These are phyloP conservation scores for Kregervanrija fluxuum DNA, from an alignment of 805 yeast species.

Conservation along the genomic window DNA sequence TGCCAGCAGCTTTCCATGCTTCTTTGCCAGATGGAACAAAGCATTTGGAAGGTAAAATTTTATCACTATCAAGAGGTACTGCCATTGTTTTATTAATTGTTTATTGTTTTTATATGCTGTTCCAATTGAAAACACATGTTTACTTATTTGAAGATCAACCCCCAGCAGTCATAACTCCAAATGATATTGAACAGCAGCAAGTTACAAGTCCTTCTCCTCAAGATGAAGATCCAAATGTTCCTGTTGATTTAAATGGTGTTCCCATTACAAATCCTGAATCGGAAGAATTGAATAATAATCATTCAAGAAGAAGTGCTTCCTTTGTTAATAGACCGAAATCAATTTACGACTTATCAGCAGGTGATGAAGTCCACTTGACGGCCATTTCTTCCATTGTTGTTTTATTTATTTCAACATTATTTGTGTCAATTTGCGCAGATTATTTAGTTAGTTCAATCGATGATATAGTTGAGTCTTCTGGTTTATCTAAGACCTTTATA, in stretches of 20 bases:
- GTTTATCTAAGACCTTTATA: slow-evolving; percentile 88
- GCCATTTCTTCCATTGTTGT: slow-evolving; percentile 46
- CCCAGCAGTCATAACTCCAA: too few relatives aligned
- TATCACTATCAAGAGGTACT: slow-evolving; percentile 79
- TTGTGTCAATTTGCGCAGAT: slow-evolving; percentile 90
- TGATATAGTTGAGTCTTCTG: slow-evolving; percentile 73
- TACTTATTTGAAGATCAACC: slow-evolving; percentile 51
- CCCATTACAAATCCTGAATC: slow-evolving; percentile 22
- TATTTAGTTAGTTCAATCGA: slow-evolving; percentile 91
- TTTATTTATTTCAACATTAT: slow-evolving; percentile 58
- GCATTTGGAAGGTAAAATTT: slow-evolving; percentile 34
- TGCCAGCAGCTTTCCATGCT: slow-evolving; percentile 96
- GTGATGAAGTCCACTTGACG: slow-evolving; percentile 35
- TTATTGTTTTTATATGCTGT: slow-evolving; percentile 71
- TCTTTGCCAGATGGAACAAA: slow-evolving; percentile 42
- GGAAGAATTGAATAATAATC: not conserved
- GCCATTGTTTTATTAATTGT: slow-evolving; percentile 69
- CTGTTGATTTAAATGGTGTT: slow-evolving; percentile 10
- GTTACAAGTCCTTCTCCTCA: too few relatives aligned
- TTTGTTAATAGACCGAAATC: slow-evolving; percentile 25
- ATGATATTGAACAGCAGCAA: too few relatives aligned
- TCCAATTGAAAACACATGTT: slow-evolving; percentile 86
- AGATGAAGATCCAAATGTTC: too few relatives aligned
- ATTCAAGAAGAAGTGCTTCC: slow-evolving; percentile 17
- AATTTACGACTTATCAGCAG: slow-evolving; percentile 22